Base-by-base conservation (phyloP, 139 green algal species). In the Parachlorella kessleri region DNA sequence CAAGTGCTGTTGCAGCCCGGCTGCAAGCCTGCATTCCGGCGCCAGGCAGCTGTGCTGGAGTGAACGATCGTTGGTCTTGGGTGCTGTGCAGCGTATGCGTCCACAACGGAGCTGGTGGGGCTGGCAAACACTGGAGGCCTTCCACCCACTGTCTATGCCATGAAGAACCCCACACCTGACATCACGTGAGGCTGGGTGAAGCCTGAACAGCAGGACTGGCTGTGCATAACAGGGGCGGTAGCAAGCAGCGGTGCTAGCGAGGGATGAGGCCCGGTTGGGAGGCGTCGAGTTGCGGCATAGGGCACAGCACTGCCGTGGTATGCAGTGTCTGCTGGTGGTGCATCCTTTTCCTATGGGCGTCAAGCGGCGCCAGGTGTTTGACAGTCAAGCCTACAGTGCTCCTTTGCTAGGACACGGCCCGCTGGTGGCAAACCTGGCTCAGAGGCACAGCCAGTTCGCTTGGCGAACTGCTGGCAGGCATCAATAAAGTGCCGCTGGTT, bases 101-200 rank as follows among this genome's bases (percentile, higher is more conserved):
- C 75, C 32, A 65, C 64, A 3, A 65, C 75, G 2, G 66, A 73
- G 24, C 26, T 86, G 23, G 70, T 75, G 37, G 35, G n/a, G n/a
- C n/a, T n/a, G n/a, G n/a, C n/a, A n/a, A n/a, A n/a, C n/a, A 38
- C 81, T 35, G 66, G 55, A 40, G 89, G 88, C 38, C 71, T 92
- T 39, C 77, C 84, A 3, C 82, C 83, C 4, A 92, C 88, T 4
- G 55, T 85, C 10, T 76, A 90, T 40, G 88, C 89, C 5, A 68
- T 92, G 39, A 96, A 95, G 83, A 96, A 93, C 81, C 92, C 92
- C 10, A 92, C 80, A 26, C 69, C 81, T 24, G 75, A 81, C 48
- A 95, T 95, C 73, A 74, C 68, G 81, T 91, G 55, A 24, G 81
- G 14, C 30, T 36, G n/a, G n/a, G n/a, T n/a, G n/a, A n/a, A n/a